These are phyloP conservation scores for Xylaria sp. DNA, from an alignment of 2,329 filamentous ascomycete genomes.

Conservation along the genomic window DNA sequence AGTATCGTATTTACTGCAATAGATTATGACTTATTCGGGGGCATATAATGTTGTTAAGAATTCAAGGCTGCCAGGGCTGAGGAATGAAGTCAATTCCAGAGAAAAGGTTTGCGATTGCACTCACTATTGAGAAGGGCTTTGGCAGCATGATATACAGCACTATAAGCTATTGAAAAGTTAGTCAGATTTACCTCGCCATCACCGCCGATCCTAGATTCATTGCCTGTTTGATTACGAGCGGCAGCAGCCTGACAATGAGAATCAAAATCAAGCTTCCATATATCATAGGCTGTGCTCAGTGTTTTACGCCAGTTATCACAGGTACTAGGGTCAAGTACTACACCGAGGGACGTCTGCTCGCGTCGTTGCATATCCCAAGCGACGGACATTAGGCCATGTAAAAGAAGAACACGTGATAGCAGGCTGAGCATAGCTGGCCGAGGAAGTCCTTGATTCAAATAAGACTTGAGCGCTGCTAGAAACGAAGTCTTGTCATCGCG, in stretches of 20 bases:
- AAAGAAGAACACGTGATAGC: slow-evolving; percentile 63
- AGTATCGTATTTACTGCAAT: neutral
- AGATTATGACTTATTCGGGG: neutral
- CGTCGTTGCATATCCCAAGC: slow-evolving; percentile 71
- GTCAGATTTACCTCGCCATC: slow-evolving; percentile 48
- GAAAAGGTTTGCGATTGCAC: neutral
- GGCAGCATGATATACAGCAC: slow-evolving; percentile 68
- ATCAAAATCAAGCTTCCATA: slow-evolving; percentile 70
- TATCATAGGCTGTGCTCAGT: slow-evolving; percentile 63
- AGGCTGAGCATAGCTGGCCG: slow-evolving; percentile 58
- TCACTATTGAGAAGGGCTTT: slow-evolving; percentile 64
- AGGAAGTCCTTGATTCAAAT: slow-evolving; percentile 59
- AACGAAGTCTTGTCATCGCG: slow-evolving; percentile 55
- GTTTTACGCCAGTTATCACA: slow-evolving; percentile 59
- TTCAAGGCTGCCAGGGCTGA: neutral
- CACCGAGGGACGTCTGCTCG: slow-evolving; percentile 69
- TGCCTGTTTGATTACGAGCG: slow-evolving; percentile 44
- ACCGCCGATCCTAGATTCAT: slow-evolving; percentile 17
- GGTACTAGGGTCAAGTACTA: slow-evolving; percentile 44
- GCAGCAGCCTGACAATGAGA: slow-evolving; percentile 55
- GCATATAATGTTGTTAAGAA: neutral
- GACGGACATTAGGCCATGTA: slow-evolving; percentile 72
- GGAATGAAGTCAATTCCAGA: neutral
- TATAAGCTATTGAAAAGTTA: slow-evolving; percentile 60
- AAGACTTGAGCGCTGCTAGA: slow-evolving; percentile 65